These are phyloP conservation scores for Ulmus americana DNA, from an alignment of 331 rosid species.

Conservation along the genomic window DNA sequence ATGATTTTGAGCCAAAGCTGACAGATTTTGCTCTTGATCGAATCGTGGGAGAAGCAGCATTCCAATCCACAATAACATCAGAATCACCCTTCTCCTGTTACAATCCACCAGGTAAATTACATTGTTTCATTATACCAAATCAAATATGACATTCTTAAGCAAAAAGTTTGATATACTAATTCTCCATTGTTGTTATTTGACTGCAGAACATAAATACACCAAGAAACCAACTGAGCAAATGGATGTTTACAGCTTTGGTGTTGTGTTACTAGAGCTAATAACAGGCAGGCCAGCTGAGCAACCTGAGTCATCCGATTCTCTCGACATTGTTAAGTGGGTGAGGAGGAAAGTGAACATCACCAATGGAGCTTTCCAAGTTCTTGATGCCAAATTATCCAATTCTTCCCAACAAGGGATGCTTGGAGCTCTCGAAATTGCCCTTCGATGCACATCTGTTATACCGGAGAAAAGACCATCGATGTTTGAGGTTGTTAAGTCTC, in stretches of 20 bases:
- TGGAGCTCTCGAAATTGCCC: conserved; percentile 71
- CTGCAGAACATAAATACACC: conserved; percentile 72
- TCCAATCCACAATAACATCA: conserved; percentile 61
- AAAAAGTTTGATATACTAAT: not conserved
- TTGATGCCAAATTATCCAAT: conserved; percentile 52
- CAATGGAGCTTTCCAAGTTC: conserved; percentile 64
- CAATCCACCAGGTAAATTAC: conserved; percentile 72
- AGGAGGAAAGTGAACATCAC: conserved; percentile 85
- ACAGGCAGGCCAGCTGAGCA: conserved; percentile 72
- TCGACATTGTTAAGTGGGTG: conserved; percentile 87
- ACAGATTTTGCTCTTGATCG: conserved; percentile 75
- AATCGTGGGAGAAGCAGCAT: conserved; percentile 73
- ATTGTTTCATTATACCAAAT: not conserved
- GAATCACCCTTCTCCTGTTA: conserved; percentile 78
- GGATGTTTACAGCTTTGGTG: conserved; percentile 90
- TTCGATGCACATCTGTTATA: conserved; percentile 78
- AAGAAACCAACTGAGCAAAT: conserved; percentile 70
- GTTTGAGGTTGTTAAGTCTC: conserved; percentile 61
- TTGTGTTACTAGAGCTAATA: conserved; percentile 77
- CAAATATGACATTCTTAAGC: not conserved
- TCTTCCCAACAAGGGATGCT: conserved; percentile 50
- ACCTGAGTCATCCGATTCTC: conserved; percentile 40
- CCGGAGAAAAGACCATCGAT: conserved; percentile 88
- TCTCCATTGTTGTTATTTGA: conserved; percentile 13
- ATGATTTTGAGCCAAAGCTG: conserved; percentile 62